These are phyloP conservation scores for Mucor indicus DNA, from an alignment of 371 early-diverging fungal genomes.

Conservation along the genomic window DNA sequence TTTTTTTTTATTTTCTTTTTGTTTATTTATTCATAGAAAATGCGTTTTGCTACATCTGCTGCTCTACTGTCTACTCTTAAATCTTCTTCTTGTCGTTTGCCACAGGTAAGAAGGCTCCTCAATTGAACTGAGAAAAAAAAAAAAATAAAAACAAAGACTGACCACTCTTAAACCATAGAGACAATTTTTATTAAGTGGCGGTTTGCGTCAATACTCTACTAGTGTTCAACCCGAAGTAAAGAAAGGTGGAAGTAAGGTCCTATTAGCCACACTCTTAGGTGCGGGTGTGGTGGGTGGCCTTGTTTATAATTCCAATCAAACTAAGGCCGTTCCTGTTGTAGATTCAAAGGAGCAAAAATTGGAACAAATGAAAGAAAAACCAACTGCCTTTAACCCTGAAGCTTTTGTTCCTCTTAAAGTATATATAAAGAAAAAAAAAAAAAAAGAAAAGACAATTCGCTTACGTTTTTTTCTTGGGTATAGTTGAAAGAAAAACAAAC, in stretches of 20 bases:
- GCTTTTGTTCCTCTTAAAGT: conserved; percentile 72
- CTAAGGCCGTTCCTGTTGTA: conserved; percentile 23
- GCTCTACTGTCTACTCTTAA: conserved; percentile 20
- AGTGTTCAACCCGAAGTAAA: conserved; percentile 14
- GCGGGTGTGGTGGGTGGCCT: conserved; percentile 42
- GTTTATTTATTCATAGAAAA: conserved; percentile 6
- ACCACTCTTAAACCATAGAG: not conserved
- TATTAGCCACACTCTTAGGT: conserved; percentile 33
- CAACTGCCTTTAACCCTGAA: conserved; percentile 60
- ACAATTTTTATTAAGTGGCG: no score
- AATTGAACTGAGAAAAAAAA: not conserved
- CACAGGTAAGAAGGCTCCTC: conserved; percentile 10
- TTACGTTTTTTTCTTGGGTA: not conserved
- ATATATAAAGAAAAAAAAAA: no score
- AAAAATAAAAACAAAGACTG: not conserved
- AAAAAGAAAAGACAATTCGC: no score
- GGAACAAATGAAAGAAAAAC: no score
- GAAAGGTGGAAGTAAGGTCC: conserved; percentile 34
- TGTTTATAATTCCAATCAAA: conserved; percentile 32
- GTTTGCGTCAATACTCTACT: conserved; percentile 26
- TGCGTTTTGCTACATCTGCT: conserved; percentile 31
- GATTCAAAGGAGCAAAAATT: conserved; percentile 18
- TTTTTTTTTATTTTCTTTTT: conserved; percentile 4
- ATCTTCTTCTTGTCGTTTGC: no score
- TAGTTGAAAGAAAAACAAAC: conserved; percentile 55